A percentile compares a stretch with the other conserved stretches of the same genome.
Evolutionary conservation across 1,284 basidiomycete genomes (phyloP).

Genomic region (Ustilago sp.): DNA sequence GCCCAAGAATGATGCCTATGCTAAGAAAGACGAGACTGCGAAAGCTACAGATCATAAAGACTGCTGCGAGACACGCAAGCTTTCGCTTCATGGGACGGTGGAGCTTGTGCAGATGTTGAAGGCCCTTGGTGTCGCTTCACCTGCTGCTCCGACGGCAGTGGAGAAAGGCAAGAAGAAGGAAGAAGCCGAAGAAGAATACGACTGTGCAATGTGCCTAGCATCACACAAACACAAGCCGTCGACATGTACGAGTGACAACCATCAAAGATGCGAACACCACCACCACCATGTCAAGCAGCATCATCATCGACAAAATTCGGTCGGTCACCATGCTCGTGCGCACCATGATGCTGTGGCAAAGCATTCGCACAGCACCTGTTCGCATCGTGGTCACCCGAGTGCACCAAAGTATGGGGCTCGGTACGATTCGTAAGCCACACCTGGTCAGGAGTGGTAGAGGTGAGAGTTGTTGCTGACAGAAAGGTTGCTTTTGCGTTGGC

Average conservation of each 20-base stretch:
- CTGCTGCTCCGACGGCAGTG: background rate
- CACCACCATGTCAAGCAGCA: conserved; percentile 7
- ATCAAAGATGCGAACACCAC: conserved; percentile 6
- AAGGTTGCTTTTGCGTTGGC: background rate
- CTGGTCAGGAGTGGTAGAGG: no score
- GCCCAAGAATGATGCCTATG: conserved; percentile 12
- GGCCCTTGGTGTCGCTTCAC: conserved; percentile 16
- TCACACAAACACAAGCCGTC: background rate
- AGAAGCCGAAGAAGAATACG: background rate
- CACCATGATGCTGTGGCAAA: background rate
- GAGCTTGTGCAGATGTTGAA: conserved; percentile 26
- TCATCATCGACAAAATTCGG: conserved; percentile 11
- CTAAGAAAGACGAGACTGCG: background rate
- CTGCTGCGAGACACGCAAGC: conserved; percentile 13
- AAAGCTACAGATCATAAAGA: background rate
- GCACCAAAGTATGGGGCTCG: background rate
- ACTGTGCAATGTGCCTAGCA: conserved; percentile 5
- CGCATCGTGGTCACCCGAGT: background rate
- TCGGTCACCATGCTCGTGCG: conserved; percentile 11
- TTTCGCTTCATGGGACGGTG: conserved; percentile 23
- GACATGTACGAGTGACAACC: background rate
- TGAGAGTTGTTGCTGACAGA: background rate
- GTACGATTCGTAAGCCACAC: conserved; percentile 9
- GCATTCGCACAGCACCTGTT: background rate
- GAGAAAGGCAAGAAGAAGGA: conserved; percentile 9